These are phyloP conservation scores for Candida pseudoglaebosa DNA, from an alignment of 805 yeast species.

Conservation along the genomic window DNA sequence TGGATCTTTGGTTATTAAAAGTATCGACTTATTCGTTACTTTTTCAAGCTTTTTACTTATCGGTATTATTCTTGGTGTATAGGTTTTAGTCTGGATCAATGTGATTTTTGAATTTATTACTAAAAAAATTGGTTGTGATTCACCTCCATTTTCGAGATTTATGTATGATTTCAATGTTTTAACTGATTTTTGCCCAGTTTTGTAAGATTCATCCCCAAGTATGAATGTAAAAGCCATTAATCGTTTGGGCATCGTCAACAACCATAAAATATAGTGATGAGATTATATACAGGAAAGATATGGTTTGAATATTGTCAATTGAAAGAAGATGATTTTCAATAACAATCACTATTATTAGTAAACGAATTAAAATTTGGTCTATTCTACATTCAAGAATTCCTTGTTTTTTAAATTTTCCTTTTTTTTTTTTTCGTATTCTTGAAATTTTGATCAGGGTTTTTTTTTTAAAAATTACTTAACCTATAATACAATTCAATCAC, in stretches of 20 bases:
- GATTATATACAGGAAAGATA: neutral
- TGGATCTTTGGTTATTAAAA: constrained; percentile 74
- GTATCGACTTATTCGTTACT: constrained; percentile 46
- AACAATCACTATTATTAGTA: too few species aligned
- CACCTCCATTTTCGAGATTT: constrained; percentile 7
- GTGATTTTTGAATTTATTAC: constrained; percentile 31
- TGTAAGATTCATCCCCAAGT: constrained; percentile 17
- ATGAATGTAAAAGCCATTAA: constrained; percentile 9
- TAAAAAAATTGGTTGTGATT: constrained; percentile 20
- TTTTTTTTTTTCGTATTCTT: too few species aligned
- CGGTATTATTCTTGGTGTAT: constrained; percentile 46
- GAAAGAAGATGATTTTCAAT: too few species aligned
- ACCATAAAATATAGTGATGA: constrained; percentile 1
- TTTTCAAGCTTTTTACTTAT: constrained; percentile 48
- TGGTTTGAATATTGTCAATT: too few species aligned
- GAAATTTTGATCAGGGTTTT: too few species aligned
- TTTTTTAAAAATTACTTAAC: too few species aligned
- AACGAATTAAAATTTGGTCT: too few species aligned
- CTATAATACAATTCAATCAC: constrained; percentile 49
- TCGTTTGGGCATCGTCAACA: neutral
- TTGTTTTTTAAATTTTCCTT: too few species aligned
- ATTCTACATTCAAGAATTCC: too few species aligned
- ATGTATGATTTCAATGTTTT: constrained; percentile 11
- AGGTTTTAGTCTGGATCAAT: constrained; percentile 29
- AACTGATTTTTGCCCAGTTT: constrained; percentile 13